Percentiles rank a stretch among this genome's conserved stretches.
Evolutionary conservation across 139 green algal species (phyloP).

Genomic region (Edaphochlamys debaryana): DNA sequence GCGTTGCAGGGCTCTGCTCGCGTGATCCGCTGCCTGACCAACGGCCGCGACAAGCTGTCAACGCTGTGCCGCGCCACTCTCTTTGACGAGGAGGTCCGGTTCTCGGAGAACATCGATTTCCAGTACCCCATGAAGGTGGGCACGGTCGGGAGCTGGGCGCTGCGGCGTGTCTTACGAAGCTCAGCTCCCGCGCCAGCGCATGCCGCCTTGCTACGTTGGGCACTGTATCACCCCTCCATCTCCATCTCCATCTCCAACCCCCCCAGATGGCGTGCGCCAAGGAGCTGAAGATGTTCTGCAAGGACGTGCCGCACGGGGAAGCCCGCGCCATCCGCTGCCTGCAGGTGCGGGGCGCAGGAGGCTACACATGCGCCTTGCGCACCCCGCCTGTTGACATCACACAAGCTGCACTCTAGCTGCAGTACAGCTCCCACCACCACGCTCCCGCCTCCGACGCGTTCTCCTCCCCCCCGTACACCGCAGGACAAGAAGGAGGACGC

Average conservation of each 20-base stretch:
- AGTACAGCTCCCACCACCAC: not conserved
- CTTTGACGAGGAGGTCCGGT: conserved; percentile 73
- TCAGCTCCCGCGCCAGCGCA: no score
- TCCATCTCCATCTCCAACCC: conserved; percentile 60
- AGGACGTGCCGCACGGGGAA: conserved; percentile 79
- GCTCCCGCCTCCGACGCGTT: not conserved
- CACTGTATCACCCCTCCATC: no score
- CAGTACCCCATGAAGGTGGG: conserved; percentile 61
- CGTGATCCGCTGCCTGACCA: conserved; percentile 88
- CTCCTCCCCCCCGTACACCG: no score
- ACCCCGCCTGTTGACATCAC: not conserved
- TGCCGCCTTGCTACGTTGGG: no score
- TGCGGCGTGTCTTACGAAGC: no score
- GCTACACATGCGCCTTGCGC: no score
- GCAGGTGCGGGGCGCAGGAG: conserved; percentile 1
- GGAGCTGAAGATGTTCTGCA: conserved; percentile 83
- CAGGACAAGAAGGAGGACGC: conserved; percentile 75
- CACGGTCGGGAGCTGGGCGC: no score
- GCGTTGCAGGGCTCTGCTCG: conserved; percentile 82
- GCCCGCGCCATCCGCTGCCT: conserved; percentile 76
- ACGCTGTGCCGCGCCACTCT: conserved; percentile 75
- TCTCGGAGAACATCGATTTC: conserved; percentile 84
- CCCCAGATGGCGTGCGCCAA: conserved; percentile 66
- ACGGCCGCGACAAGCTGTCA: conserved; percentile 71
- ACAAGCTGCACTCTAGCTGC: no score